Evolutionary conservation across 1,284 basidiomycete genomes (phyloP).

Genomic region (Boletus hoseneyae): DNA sequence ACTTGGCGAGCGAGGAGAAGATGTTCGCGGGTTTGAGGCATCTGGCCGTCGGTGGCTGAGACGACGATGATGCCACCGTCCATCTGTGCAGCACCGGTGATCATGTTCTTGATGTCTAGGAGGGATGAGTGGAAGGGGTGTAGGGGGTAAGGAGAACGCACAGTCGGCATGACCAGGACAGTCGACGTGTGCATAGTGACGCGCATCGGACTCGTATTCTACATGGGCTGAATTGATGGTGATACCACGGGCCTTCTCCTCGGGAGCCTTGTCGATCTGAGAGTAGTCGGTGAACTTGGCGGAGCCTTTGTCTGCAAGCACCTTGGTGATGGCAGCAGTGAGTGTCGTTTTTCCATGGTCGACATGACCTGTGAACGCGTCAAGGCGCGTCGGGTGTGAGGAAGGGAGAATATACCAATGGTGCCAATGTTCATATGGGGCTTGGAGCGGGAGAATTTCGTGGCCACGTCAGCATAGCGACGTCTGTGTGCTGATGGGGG

Average conservation of each 20-base stretch:
- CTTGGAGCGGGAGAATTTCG: conserved; percentile 80
- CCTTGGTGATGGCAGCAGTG: conserved; percentile 98
- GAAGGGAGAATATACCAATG: conserved; percentile 53
- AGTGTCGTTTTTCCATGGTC: conserved; percentile 97
- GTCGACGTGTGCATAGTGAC: conserved; percentile 99
- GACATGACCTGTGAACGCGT: conserved; percentile 65
- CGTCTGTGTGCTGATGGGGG: conserved; percentile 31
- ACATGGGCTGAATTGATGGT: conserved; percentile 96
- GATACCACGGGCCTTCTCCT: conserved; percentile 99
- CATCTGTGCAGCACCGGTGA: conserved; percentile 99
- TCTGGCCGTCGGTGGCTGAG: conserved; percentile 98
- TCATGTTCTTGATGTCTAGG: conserved; percentile 96
- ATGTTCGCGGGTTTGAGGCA: conserved; percentile 99
- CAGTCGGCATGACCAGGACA: conserved; percentile 96
- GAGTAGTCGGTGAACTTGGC: conserved; percentile 98
- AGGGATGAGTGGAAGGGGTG: conserved; percentile 3
- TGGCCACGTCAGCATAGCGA: conserved; percentile 71
- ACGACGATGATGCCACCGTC: conserved; percentile 98
- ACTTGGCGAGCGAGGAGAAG: conserved; percentile 97
- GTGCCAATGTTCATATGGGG: conserved; percentile 98
- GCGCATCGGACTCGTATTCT: conserved; percentile 91
- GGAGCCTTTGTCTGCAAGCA: conserved; percentile 77
- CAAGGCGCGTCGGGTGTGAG: conserved; percentile 15
- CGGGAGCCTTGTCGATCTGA: conserved; percentile 99
- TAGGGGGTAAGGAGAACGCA: conserved; percentile 35